These are phyloP conservation scores for Fibroporia radiculosa DNA, from an alignment of 768 basidiomycete species.

Conservation along the genomic window DNA sequence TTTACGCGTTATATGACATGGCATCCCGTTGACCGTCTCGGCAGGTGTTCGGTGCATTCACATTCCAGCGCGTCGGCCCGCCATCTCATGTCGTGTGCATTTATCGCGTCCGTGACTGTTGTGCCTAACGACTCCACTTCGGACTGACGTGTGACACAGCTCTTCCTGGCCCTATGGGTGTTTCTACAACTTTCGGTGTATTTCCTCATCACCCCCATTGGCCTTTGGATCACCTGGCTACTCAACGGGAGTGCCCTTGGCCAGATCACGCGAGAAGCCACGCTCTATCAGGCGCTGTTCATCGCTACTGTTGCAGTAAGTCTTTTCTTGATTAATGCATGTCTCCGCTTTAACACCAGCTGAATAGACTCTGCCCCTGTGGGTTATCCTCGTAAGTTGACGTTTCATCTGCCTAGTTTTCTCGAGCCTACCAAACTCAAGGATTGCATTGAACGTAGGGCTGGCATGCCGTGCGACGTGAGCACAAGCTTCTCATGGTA, in stretches of 20 bases:
- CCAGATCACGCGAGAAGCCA: conserved; percentile 32
- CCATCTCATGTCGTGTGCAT: conserved; percentile 41
- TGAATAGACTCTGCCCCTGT: conserved; percentile 40
- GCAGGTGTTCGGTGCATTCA: conserved; percentile 38
- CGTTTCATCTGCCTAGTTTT: too few species aligned
- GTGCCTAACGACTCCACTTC: too few species aligned
- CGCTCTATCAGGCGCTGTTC: conserved; percentile 36
- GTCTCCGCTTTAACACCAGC: neutral
- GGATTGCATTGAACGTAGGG: conserved; percentile 29
- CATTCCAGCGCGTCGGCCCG: conserved; percentile 47
- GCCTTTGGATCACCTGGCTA: conserved; percentile 51
- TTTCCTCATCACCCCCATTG: conserved; percentile 40
- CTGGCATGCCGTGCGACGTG: conserved; percentile 44
- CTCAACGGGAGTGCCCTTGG: conserved; percentile 38
- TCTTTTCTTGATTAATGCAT: conserved; percentile 1
- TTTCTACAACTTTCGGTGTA: conserved; percentile 49
- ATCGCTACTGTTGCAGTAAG: conserved; percentile 38
- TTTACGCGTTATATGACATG: neutral
- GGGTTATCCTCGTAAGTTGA: conserved; percentile 45
- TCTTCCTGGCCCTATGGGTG: conserved; percentile 46
- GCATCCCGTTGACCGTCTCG: neutral
- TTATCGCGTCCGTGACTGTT: conserved; percentile 42
- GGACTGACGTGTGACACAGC: conserved; percentile 23
- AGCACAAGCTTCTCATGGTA: conserved; percentile 34
- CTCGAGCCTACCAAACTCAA: neutral